Percentiles rank a stretch among this genome's conserved stretches.
Evolutionary conservation across 169 alveolate genomes (phyloP).

Genomic region (Cryptosporidium parvum): DNA sequence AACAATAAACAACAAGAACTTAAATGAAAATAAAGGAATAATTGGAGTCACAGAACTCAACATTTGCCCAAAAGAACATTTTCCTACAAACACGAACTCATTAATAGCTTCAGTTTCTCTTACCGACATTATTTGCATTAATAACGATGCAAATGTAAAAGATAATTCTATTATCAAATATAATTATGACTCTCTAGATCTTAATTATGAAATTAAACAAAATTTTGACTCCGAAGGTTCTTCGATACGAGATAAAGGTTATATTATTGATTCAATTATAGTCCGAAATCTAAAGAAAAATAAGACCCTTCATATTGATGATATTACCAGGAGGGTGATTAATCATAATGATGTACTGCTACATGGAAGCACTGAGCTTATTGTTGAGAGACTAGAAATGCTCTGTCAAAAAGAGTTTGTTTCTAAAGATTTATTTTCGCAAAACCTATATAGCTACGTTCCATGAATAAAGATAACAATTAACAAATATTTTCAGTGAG

Average conservation of each 20-base stretch:
- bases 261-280: constrained; percentile 51
- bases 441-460: constrained; percentile 34
- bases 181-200: background rate
- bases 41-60: background rate
- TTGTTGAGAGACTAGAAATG: constrained; percentile 16
- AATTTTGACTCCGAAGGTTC: background rate
- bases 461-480: constrained; percentile 6
- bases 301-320: constrained; percentile 57
- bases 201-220: background rate
- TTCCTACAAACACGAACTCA: background rate
- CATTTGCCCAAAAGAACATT: background rate
- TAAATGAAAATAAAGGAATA: constrained; percentile 22
- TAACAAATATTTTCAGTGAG: background rate
- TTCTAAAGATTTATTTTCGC: constrained; percentile 37
- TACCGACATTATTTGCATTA: constrained; percentile 16
- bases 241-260: constrained; percentile 18
- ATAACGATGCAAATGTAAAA: background rate
- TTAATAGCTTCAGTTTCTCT: background rate
- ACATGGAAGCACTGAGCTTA: constrained; percentile 18
- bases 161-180: background rate
- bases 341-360: background rate
- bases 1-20: background rate
- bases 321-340: constrained; percentile 25
- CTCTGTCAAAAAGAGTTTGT: constrained; percentile 58
- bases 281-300: constrained; percentile 39